Evolutionary conservation across 169 alveolate genomes (phyloP).

Genomic region (Nephromyces sp.): DNA sequence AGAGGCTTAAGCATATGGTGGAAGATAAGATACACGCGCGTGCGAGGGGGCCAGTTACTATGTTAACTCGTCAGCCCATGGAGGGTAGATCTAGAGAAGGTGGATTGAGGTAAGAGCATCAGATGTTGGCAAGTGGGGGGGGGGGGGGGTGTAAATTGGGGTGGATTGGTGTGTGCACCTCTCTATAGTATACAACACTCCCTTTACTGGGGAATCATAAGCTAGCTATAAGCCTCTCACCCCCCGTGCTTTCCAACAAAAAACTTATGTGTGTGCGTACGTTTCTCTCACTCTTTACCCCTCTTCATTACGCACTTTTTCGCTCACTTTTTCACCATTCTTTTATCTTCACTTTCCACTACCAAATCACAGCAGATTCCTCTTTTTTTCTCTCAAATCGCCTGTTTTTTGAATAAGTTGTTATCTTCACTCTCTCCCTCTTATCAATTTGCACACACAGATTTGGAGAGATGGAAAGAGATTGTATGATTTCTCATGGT

Average conservation of each 20-base stretch:
- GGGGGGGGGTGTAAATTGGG: not conserved
- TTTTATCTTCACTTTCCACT: too few species aligned
- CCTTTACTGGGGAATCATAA: too few species aligned
- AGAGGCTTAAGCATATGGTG: conserved; percentile 99
- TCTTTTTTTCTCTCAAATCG: not conserved
- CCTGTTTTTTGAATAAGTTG: not conserved
- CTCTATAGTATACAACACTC: too few species aligned
- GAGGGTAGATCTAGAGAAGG: conserved; percentile 87
- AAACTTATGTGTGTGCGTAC: too few species aligned
- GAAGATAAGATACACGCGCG: conserved; percentile 99
- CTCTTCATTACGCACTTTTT: too few species aligned
- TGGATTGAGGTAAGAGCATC: conserved; percentile 52
- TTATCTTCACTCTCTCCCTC: not conserved
- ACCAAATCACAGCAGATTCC: conserved; percentile 48
- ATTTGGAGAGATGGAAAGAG: conserved; percentile 99
- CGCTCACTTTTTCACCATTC: too few species aligned
- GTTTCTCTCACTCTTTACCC: too few species aligned
- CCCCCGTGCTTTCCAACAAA: too few species aligned
- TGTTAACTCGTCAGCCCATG: conserved; percentile 98
- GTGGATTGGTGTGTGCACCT: too few species aligned
- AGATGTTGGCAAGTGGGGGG: conserved; percentile 72
- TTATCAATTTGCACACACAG: conserved; percentile 51
- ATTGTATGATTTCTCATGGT: conserved; percentile 99
- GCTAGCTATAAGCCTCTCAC: too few species aligned
- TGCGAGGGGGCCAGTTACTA: conserved; percentile 96